phyloP scores from a whole-genome alignment of 2,329 filamentous ascomycete genomes.

The Botrytis sinoallii region DNA sequence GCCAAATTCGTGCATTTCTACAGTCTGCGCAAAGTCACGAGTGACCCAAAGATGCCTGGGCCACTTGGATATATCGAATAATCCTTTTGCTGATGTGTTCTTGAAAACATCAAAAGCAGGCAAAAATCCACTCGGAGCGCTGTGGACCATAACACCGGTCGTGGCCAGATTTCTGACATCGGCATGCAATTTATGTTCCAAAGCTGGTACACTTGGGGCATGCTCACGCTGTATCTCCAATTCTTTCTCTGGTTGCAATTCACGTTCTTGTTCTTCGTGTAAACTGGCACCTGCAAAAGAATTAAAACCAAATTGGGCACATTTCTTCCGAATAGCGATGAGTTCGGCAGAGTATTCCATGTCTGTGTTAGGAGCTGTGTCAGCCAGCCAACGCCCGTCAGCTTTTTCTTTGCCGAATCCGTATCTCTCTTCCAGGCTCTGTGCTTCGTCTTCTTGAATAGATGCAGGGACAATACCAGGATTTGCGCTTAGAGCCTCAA shows the following conservation, averaged over 20 bases:
- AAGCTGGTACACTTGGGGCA: conserved; percentile 43
- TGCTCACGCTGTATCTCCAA: conserved; percentile 54
- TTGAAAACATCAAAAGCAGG: conserved; percentile 47
- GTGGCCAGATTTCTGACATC: conserved; percentile 44
- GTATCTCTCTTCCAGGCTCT: conserved; percentile 52
- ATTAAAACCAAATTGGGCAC: conserved; percentile 39
- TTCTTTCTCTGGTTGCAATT: conserved; percentile 63
- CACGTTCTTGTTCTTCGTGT: conserved; percentile 66
- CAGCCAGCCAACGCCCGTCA: background rate
- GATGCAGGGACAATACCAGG: background rate
- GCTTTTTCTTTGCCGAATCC: conserved; percentile 22
- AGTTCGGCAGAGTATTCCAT: conserved; percentile 4
- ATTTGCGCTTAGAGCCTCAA: background rate
- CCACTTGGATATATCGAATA: conserved; percentile 41
- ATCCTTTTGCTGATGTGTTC: conserved; percentile 41
- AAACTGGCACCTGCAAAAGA: conserved; percentile 42
- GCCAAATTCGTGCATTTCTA: background rate
- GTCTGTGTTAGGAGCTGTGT: background rate
- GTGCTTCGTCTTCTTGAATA: conserved; percentile 54
- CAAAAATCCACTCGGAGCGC: conserved; percentile 52
- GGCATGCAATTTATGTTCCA: conserved; percentile 43
- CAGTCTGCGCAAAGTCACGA: conserved; percentile 48
- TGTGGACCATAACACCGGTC: conserved; percentile 38
- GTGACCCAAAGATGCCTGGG: conserved; percentile 47
- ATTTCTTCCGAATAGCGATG: conserved; percentile 34